Evolutionary conservation across 331 rosid genomes (phyloP).

Genomic region (Telfairia occidentalis): DNA sequence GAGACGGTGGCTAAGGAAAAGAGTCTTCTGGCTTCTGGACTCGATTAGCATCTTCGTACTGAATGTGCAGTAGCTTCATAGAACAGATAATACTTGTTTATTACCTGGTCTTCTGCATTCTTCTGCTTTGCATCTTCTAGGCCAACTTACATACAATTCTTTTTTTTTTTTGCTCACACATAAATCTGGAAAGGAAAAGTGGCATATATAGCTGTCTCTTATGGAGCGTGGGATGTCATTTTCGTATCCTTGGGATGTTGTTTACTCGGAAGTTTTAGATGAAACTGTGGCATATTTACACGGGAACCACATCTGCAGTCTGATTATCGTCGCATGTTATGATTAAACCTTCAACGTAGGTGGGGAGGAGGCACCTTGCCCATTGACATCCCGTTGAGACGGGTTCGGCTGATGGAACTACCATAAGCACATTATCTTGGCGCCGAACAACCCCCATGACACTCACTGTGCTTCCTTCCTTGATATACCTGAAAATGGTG

Average conservation of each 20-base stretch:
- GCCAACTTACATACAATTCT: slow-evolving; percentile 16
- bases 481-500: slow-evolving; percentile 49
- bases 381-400: slow-evolving; percentile 87
- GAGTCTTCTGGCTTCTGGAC: not conserved
- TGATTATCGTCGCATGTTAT: slow-evolving; percentile 77
- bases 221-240: not conserved
- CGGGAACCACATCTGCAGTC: slow-evolving; percentile 74
- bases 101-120: slow-evolving; percentile 1
- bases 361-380: slow-evolving; percentile 79
- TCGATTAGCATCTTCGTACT: not conserved
- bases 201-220: slow-evolving; percentile 5
- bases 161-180: slow-evolving; percentile 19
- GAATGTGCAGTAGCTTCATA: not conserved
- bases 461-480: slow-evolving; percentile 95
- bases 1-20: not conserved
- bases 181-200: slow-evolving; percentile 19
- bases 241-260: slow-evolving; percentile 6
- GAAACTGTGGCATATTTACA: slow-evolving; percentile 31
- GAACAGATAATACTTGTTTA: not conserved
- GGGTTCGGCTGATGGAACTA: slow-evolving; percentile 71
- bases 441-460: slow-evolving; percentile 91
- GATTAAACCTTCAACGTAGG: slow-evolving; percentile 65
- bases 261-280: not conserved
- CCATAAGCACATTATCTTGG: slow-evolving; percentile 87
- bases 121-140: slow-evolving; percentile 33